A percentile compares a stretch with the other conserved stretches of the same genome.
Evolutionary conservation across 805 yeast species (phyloP).

Genomic region (Metschnikowia henanensis): DNA sequence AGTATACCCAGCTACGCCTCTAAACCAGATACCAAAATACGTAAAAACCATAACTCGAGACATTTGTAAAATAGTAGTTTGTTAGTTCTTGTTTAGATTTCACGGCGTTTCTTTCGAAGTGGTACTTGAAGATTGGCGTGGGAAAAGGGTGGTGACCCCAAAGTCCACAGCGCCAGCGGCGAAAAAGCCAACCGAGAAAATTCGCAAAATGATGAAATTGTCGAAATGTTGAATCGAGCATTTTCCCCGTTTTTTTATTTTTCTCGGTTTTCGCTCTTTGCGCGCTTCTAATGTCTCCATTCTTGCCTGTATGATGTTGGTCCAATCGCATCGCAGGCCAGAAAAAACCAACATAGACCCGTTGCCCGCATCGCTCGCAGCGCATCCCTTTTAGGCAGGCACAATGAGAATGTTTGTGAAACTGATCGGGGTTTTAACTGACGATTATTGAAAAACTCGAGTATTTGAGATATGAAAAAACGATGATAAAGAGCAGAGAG

Average conservation of each 20-base stretch:
- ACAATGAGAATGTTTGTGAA: too few relatives aligned
- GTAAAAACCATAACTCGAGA: too few relatives aligned
- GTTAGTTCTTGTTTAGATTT: too few relatives aligned
- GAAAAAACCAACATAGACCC: not conserved
- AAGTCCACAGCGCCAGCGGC: not conserved
- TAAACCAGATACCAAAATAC: too few relatives aligned
- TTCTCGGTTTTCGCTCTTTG: not conserved
- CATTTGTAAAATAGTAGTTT: too few relatives aligned
- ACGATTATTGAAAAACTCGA: too few relatives aligned
- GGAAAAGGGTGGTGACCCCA: not conserved
- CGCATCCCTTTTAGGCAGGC: too few relatives aligned
- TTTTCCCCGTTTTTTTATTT: not conserved
- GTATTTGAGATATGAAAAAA: too few relatives aligned
- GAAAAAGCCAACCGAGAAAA: not conserved
- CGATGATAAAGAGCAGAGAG: too few relatives aligned
- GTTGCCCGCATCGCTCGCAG: not conserved
- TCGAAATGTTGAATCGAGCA: not conserved
- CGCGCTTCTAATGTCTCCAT: not conserved
- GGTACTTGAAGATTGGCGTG: not conserved
- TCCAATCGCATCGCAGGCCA: not conserved
- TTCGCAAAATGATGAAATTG: not conserved
- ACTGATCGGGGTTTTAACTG: not conserved
- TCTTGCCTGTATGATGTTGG: not conserved
- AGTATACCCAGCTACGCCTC: too few relatives aligned
- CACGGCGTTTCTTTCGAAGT: too few relatives aligned